Evolutionary conservation across 176 grass and related monocot species (phyloP), one percentile per base, ranked within the genome.

Genomic region (Tillandsia fasciculata): DNA sequence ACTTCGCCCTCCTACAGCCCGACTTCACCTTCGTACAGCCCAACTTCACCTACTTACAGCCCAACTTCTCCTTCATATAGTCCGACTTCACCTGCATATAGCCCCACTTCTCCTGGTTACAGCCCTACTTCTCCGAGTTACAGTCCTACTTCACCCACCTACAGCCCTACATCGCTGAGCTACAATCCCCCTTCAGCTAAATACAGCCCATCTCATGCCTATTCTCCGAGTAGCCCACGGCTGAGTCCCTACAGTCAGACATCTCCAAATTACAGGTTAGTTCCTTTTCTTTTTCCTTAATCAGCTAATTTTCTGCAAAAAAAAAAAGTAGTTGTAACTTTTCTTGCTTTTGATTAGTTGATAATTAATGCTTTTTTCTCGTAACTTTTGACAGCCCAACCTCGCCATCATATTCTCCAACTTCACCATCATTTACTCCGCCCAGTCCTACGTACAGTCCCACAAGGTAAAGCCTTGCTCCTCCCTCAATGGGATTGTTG

Each of bases 191-290:
- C 87, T 42, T 96, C 92, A 12, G 80, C 93, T 2, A 91, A 87
- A 54, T 97, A 97, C 78, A 89, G 83, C 73, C 93, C 93, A 74
- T 87, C 93, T 8, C 92, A 86, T 7, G 83, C 92, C 12, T 96
- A 96, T 53, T 92, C 88, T 68, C 93, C 93, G 29, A 92, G 86
- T 53, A 96, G 86, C 72, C 79, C 86, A 71, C 68, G 75, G 65
- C 4, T 77, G 52, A 77, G 75, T 69, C 84, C 93, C 10, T 92
- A 90, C 54, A 79, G 86, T 47, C 86, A 88, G 63, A 90, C 86
- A 14, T 92, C 86, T 70, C 93, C 93, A 61, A 89, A 78, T 49
- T 96, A 96, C 76, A 92, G 88, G 52, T 79, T 56, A 22, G 50
- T 28, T 9, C 48, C 67, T 17, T 64, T 75, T 48, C 50, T 26